phyloP scores from a whole-genome alignment of 306 rosid genomes.

The Prosopis cineraria region DNA sequence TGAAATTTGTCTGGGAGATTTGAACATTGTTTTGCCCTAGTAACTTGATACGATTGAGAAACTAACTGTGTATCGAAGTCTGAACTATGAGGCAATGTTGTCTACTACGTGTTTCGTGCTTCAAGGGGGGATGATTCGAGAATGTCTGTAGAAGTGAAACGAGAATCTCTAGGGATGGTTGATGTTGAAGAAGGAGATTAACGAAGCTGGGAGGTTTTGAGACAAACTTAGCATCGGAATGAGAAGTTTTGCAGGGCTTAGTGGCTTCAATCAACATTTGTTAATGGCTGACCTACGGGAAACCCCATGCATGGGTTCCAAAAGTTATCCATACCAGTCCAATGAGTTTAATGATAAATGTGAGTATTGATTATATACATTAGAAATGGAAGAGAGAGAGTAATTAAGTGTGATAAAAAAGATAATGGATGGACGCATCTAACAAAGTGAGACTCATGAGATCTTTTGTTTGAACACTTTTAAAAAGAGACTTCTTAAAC shows the following conservation, averaged over 20 bases:
- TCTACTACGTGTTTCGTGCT: neutral
- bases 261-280: slow-evolving; percentile 23
- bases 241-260: slow-evolving; percentile 21
- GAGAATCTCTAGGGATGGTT: neutral
- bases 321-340: too few species aligned
- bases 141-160: slow-evolving; percentile 29
- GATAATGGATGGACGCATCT: neutral
- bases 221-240: slow-evolving; percentile 19
- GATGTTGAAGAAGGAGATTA: slow-evolving; percentile 4
- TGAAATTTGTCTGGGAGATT: neutral
- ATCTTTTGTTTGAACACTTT: neutral
- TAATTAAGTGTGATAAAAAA: neutral
- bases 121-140: slow-evolving; percentile 19
- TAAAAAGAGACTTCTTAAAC: neutral
- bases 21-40: too few species aligned
- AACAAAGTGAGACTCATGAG: neutral
- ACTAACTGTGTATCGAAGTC: neutral
- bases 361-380: neutral
- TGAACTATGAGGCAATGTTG: neutral
- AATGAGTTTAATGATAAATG: neutral
- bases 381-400: neutral
- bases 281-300: slow-evolving; percentile 14
- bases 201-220: slow-evolving; percentile 27
- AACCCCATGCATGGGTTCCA: neutral
- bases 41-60: too few species aligned